Conservation (phyloP, 1,284 basidiomycete genomes). For the Fomitopsis betulina region DNA sequence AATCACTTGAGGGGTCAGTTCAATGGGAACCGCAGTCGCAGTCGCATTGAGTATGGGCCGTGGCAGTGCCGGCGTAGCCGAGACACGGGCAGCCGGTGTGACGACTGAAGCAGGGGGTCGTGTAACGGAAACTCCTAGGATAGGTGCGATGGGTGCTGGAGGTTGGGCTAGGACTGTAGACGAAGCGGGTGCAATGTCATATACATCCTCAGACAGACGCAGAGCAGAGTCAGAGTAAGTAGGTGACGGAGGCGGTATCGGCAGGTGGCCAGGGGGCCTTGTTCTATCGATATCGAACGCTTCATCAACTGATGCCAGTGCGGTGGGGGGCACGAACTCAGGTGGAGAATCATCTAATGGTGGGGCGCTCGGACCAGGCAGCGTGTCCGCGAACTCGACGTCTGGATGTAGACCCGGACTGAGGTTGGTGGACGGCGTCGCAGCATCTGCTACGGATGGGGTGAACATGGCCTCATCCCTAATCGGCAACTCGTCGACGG, state of each 20-base stretch:
- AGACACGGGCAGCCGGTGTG: constrained; percentile 4
- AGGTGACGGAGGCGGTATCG: not conserved
- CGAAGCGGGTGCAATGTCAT: not conserved
- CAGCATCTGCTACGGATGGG: constrained; percentile 33
- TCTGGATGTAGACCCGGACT: not conserved
- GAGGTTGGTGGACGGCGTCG: constrained; percentile 9
- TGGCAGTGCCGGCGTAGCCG: constrained; percentile 7
- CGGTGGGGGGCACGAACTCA: constrained; percentile 8
- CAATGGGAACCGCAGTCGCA: constrained; percentile 31
- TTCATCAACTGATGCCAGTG: not conserved
- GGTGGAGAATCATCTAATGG: constrained; percentile 2
- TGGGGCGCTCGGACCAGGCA: not conserved
- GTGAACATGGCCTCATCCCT: constrained; percentile 45
- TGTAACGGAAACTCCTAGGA: constrained; percentile 10
- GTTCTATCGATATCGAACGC: not conserved
- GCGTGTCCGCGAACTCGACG: not conserved
- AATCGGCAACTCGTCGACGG: constrained; percentile 10
- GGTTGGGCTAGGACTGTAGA: constrained; percentile 5
- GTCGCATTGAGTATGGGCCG: constrained; percentile 22
- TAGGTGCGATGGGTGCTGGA: constrained; percentile 6
- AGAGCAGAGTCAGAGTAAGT: not conserved
- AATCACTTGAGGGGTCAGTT: constrained; percentile 60
- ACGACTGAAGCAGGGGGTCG: constrained; percentile 10
- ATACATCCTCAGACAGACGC: not conserved
- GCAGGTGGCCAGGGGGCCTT: not conserved